Conservation (phyloP, 768 basidiomycete genomes). For the Tricholoma sp. region DNA sequence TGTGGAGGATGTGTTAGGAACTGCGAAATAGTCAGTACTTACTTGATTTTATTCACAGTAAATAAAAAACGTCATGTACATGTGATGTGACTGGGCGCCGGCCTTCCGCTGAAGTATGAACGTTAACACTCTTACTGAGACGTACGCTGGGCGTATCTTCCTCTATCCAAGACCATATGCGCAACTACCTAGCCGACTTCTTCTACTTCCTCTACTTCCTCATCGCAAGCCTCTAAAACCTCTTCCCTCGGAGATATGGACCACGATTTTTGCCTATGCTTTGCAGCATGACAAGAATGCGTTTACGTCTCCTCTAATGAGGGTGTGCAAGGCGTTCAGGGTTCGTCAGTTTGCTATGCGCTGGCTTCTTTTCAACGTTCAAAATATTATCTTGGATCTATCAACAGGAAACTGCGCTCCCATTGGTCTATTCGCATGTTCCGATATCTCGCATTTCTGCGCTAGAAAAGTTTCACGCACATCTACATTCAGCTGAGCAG, state of each 20-base stretch:
- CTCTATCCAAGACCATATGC: conserved; percentile 68
- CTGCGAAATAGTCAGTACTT: conserved; percentile 15
- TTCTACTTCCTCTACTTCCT: conserved; percentile 68
- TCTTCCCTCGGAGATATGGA: conserved; percentile 71
- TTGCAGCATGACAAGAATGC: conserved; percentile 19
- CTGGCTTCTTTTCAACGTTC: background rate
- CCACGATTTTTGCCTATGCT: conserved; percentile 47
- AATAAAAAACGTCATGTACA: no score
- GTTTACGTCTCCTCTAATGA: conserved; percentile 30
- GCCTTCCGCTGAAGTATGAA: background rate
- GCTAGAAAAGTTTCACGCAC: conserved; percentile 55
- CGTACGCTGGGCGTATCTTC: conserved; percentile 39
- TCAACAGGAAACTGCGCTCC: conserved; percentile 57
- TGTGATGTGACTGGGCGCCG: no score
- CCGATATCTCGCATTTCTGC: conserved; percentile 34
- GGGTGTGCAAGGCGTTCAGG: conserved; percentile 43
- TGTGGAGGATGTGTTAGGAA: conserved; percentile 59
- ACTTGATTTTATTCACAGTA: no score
- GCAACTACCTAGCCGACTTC: conserved; percentile 48
- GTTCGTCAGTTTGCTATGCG: conserved; percentile 20
- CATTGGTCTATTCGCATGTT: conserved; percentile 59
- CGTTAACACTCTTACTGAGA: conserved; percentile 28
- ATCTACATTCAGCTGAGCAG: conserved; percentile 58
- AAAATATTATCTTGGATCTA: background rate
- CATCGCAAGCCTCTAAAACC: conserved; percentile 42